Percentiles rank a stretch among this genome's conserved stretches.
These are phyloP conservation scores for Simplicillium aogashimaense DNA, from an alignment of 2,329 filamentous ascomycete species.

Conservation along the genomic window DNA sequence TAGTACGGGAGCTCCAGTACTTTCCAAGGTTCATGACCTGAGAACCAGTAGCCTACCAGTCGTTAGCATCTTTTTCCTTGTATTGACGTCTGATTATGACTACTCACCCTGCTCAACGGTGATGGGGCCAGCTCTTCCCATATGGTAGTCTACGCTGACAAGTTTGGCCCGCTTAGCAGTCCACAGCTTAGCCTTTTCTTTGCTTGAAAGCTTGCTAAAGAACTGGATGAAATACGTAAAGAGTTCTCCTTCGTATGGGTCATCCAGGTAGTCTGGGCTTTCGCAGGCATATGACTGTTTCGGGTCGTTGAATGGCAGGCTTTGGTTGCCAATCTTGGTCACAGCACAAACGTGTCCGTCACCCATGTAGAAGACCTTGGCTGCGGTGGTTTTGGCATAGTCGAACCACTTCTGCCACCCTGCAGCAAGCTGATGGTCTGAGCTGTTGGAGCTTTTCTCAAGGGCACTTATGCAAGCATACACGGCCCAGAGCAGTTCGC, in stretches of 20 bases:
- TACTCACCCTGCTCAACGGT: conserved; percentile 27
- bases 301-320: conserved; percentile 15
- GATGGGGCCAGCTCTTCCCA: conserved; percentile 25
- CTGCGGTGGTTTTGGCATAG: conserved; percentile 24
- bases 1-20: conserved; percentile 30
- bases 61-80: not conserved
- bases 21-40: conserved; percentile 30
- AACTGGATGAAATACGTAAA: conserved; percentile 30
- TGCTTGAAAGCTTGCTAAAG: conserved; percentile 19
- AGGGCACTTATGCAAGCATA: conserved; percentile 28
- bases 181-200: conserved; percentile 25
- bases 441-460: conserved; percentile 14
- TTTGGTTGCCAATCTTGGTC: conserved; percentile 23
- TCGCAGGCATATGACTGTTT: conserved; percentile 25
- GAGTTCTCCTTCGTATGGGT: conserved; percentile 32
- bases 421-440: conserved; percentile 17
- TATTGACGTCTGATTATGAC: not conserved
- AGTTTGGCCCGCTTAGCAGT: conserved; percentile 25
- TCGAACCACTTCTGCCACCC: conserved; percentile 29
- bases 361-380: conserved; percentile 25
- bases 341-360: conserved; percentile 29
- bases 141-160: conserved; percentile 23
- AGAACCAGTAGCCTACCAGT: conserved; percentile 26
- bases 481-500: conserved; percentile 30
- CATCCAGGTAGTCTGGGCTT: conserved; percentile 21